Evolutionary conservation across 1,139 yeast genomes (phyloP).

Genomic region (Hemisphaericaspora xylanilytica): DNA sequence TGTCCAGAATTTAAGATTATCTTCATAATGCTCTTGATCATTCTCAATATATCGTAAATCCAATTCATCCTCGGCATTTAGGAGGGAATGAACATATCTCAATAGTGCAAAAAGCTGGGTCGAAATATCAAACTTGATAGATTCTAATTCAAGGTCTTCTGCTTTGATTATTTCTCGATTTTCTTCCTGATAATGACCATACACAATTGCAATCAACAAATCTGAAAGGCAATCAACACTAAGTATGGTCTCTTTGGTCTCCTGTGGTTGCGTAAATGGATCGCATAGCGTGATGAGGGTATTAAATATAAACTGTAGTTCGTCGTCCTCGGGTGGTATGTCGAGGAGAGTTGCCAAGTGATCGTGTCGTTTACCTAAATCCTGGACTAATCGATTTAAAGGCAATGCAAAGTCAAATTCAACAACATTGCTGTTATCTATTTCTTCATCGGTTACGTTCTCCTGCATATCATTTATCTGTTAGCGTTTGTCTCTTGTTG

Average conservation of each 20-base stretch:
- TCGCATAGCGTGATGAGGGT: constrained; percentile 52
- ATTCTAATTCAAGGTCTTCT: constrained; percentile 16
- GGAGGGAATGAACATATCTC: constrained; percentile 33
- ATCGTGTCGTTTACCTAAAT: constrained; percentile 23
- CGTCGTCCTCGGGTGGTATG: constrained; percentile 19
- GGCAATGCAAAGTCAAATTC: constrained; percentile 29
- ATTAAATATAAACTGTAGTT: constrained; percentile 21
- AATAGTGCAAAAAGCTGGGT: constrained; percentile 41
- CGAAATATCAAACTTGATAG: constrained; percentile 41
- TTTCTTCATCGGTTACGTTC: constrained; percentile 20
- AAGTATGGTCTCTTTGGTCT: constrained; percentile 48
- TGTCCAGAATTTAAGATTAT: constrained; percentile 49
- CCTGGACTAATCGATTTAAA: constrained; percentile 14
- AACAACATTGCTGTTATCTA: constrained; percentile 18
- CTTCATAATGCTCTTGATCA: constrained; percentile 42
- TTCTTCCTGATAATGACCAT: constrained; percentile 12
- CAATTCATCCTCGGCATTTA: constrained; percentile 51
- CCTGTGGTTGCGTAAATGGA: constrained; percentile 68
- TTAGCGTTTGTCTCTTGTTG: no score
- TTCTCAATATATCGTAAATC: constrained; percentile 42
- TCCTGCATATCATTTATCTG: constrained; percentile 26
- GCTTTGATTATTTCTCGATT: constrained; percentile 5
- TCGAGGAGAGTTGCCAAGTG: constrained; percentile 19
- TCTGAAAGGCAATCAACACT: constrained; percentile 57
- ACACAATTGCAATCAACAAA: constrained; percentile 44